Evolutionary conservation across 495 filamentous ascomycete genomes (phyloP).

Genomic region (Gamarada debralockiae): DNA sequence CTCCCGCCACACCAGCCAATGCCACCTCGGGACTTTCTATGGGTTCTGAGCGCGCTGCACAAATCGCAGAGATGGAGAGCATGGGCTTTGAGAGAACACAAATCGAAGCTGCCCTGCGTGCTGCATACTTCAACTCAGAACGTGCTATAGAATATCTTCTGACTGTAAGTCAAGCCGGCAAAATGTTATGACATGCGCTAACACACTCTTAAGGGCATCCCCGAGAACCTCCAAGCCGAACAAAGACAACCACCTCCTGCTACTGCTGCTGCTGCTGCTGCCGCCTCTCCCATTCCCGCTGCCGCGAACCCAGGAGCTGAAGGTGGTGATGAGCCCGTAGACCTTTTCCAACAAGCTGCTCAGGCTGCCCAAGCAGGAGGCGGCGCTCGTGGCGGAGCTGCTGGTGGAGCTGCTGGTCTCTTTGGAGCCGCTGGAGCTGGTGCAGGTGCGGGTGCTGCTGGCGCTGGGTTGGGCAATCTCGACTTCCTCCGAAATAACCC

Average conservation of each 20-base stretch:
- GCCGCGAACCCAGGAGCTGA: conserved; percentile 29
- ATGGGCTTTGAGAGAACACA: conserved; percentile 90
- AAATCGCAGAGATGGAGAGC: conserved; percentile 92
- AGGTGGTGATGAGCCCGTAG: conserved; percentile 69
- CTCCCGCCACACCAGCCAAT: conserved; percentile 42
- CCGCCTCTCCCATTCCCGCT: conserved; percentile 25
- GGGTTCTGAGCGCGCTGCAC: conserved; percentile 73
- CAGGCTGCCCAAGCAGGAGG: conserved; percentile 33
- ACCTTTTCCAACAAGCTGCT: conserved; percentile 78
- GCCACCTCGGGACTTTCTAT: conserved; percentile 81
- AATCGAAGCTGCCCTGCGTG: conserved; percentile 90
- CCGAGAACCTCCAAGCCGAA: conserved; percentile 73
- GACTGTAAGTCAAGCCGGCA: conserved; percentile 54
- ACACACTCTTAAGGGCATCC: conserved; percentile 63
- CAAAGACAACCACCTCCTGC: conserved; percentile 41
- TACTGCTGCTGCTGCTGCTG: conserved; percentile 32
- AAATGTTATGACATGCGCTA: conserved; percentile 9
- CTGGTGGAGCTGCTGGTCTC: conserved; percentile 21
- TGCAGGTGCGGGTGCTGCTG: conserved; percentile 47
- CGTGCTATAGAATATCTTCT: conserved; percentile 95
- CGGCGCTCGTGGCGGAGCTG: conserved; percentile 47
- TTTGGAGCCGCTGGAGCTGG: conserved; percentile 18
- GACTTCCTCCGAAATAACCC: conserved; percentile 95
- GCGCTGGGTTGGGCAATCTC: conserved; percentile 67
- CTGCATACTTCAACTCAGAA: conserved; percentile 94